A percentile compares a stretch with the other conserved stretches of the same genome.
Evolutionary conservation across 2,329 filamentous ascomycete genomes (phyloP).

Genomic region (Clonostachys chloroleuca): DNA sequence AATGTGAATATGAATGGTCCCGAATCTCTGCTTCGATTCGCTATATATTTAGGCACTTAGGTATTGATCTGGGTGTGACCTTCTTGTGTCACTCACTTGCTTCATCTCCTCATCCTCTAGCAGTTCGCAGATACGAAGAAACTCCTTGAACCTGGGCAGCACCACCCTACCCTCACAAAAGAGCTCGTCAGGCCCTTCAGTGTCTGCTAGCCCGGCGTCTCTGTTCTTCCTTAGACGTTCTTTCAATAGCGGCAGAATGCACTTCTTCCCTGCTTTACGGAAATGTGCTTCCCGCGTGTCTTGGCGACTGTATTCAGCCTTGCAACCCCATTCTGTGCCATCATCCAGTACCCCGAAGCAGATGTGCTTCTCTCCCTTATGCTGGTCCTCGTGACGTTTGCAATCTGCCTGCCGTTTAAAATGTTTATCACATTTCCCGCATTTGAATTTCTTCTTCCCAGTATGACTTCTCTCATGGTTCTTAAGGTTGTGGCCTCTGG

Average conservation of each 20-base stretch:
- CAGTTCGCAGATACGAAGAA: background rate
- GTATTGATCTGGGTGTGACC: no score
- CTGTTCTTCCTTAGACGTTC: background rate
- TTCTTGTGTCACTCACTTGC: no score
- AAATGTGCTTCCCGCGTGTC: background rate
- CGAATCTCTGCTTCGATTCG: no score
- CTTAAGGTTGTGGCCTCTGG: background rate
- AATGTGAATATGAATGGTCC: no score
- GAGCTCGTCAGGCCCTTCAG: background rate
- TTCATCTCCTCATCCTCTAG: no score
- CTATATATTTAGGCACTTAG: no score
- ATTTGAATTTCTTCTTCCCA: background rate
- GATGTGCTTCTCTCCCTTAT: slow-evolving; percentile 13
- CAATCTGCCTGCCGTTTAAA: background rate
- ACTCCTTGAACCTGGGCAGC: background rate
- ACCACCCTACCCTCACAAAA: background rate
- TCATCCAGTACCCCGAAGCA: slow-evolving; percentile 5
- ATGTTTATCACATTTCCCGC: background rate
- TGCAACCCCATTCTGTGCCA: background rate
- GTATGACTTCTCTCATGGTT: background rate
- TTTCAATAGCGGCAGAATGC: background rate
- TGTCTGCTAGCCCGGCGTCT: background rate
- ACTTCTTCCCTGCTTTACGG: background rate
- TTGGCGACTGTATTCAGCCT: background rate
- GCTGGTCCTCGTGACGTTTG: slow-evolving; percentile 15